Evolutionary conservation across 768 basidiomycete species (phyloP), one percentile per base, ranked within the genome.

Genomic region (Termitomyces sp.): DNA sequence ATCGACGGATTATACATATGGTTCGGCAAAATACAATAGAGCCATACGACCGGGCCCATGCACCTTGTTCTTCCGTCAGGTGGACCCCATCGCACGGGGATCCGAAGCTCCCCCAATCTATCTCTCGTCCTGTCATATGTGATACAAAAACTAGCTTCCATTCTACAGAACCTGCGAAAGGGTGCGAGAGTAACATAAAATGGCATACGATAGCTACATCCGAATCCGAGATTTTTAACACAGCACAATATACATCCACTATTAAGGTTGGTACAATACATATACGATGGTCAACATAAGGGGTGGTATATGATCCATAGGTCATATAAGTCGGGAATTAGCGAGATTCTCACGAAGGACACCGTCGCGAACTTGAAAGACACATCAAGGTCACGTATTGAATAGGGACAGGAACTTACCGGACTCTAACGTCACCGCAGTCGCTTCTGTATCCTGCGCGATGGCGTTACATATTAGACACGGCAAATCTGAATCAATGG

Each of bases 381-480:
- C n/a, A 14, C 48, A 56, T 38, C 2, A 49, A 48, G 38, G 15
- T 57, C 14, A 48, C 38, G n/a, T 53, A 40, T 25, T 32, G 11
- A 38, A 57, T 55, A 20, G 6, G 34, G 50, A 5, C 20, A 14
- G 59, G 58, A 47, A 43, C 12, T 38, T 62, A 84, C 83, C 83
- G 51, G 82, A 82, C 66, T 83, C 77, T 2, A 89, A 70, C 0
- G 86, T 88, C 59, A 79, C 80, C 1, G 80, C 83, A 20, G 86
- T 89, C 20, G 83, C 83, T 62, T 77, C 78, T 9, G 86, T 88
- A 67, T 89, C 86, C 87, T 88, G 55, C 11, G 43, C 49, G 17
- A 37, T 40, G 31, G 57, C 38, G 56, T 50, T 1, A 25, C 25
- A 25, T 25, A 20, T 56, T 20, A 42, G 52, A 12, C 45, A 46